These are phyloP conservation scores for Oemleria cerasiformis DNA, from an alignment of 306 rosid species.

Conservation along the genomic window DNA sequence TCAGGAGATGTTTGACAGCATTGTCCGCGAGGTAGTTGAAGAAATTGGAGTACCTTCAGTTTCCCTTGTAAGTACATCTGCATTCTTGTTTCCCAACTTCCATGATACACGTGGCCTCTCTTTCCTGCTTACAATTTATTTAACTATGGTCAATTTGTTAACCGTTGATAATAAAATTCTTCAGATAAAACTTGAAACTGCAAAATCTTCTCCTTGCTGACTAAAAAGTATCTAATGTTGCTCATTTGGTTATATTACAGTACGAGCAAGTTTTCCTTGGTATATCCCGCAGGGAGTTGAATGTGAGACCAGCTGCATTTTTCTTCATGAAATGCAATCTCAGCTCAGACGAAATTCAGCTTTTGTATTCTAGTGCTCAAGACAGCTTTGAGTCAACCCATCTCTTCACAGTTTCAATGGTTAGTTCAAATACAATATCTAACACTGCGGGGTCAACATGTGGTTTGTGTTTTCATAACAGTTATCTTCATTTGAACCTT, in stretches of 20 bases:
- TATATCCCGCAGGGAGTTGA: conserved; percentile 70
- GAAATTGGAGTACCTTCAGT: conserved; percentile 86
- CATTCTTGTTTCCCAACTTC: background rate
- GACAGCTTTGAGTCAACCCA: conserved; percentile 95
- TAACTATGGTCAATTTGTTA: background rate
- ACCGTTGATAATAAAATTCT: background rate
- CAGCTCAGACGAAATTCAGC: conserved; percentile 64
- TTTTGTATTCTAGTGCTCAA: conserved; percentile 65
- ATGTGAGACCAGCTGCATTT: conserved; percentile 77
- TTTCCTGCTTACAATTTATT: background rate
- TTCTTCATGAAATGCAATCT: conserved; percentile 81
- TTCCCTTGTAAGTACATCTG: conserved; percentile 65
- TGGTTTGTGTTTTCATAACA: conserved; percentile 20
- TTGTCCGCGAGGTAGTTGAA: conserved; percentile 88
- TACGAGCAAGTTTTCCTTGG: conserved; percentile 62
- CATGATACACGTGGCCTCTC: background rate
- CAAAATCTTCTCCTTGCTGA: background rate
- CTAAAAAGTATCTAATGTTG: conserved; percentile 25
- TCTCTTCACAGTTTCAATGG: conserved; percentile 71
- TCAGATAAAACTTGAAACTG: background rate
- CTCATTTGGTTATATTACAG: conserved; percentile 43
- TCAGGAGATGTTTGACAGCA: conserved; percentile 85
- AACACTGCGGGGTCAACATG: background rate
- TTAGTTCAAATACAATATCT: conserved; percentile 32
- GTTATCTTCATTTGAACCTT: background rate